Evolutionary conservation across 768 basidiomycete species (phyloP).

Genomic region (Lentinus tigrinus): DNA sequence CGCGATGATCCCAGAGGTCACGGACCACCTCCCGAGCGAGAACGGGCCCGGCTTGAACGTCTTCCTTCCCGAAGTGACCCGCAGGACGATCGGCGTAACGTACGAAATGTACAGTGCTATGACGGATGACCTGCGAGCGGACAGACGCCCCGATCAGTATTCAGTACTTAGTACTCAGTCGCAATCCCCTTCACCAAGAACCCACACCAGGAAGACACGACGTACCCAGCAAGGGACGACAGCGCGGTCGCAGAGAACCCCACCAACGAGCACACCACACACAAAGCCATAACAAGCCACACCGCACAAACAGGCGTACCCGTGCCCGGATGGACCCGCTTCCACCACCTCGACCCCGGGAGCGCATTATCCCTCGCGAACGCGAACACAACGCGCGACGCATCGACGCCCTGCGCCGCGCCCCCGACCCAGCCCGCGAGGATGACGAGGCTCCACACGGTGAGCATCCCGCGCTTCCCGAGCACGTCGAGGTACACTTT

Average conservation of each 20-base stretch:
- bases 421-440: constrained; percentile 72
- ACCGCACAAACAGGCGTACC: constrained; percentile 75
- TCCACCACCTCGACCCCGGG: constrained; percentile 72
- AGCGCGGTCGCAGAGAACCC: constrained; percentile 66
- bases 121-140: constrained; percentile 54
- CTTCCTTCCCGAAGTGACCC: constrained; percentile 66
- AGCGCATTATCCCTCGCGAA: constrained; percentile 75
- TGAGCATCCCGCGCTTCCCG: constrained; percentile 72
- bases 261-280: constrained; percentile 59
- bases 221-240: constrained; percentile 65
- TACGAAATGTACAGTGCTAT: constrained; percentile 73
- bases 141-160: no score
- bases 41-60: constrained; percentile 61
- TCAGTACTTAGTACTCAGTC: no score
- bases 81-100: constrained; percentile 64
- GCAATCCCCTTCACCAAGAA: not conserved
- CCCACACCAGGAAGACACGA: constrained; percentile 9
- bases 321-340: constrained; percentile 53
- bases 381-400: constrained; percentile 73
- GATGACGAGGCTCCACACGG: constrained; percentile 69
- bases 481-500: constrained; percentile 67
- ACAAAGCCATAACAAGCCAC: constrained; percentile 63
- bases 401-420: constrained; percentile 73
- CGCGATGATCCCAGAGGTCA: constrained; percentile 58
- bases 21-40: constrained; percentile 57